Base-by-base conservation (phyloP, 225 moss, liverwort and hornwort genomes). In the Sphagnum contortum region DNA sequence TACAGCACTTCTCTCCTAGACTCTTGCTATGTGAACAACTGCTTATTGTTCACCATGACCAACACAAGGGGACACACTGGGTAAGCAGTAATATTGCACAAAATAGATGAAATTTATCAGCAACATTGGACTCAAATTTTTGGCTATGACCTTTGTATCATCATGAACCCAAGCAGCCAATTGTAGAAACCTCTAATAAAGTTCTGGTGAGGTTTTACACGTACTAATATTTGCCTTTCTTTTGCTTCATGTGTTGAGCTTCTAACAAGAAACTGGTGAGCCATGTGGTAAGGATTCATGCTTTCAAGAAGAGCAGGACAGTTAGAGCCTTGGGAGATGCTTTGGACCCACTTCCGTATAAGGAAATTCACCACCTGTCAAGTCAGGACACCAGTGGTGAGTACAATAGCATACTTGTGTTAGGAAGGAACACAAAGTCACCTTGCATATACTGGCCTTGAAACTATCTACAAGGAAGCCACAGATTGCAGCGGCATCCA, bases 341-440 rank as follows among this genome's bases (percentile, higher is more conserved):
- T 76, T 73, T 83, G 73, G 61, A 79, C 67, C 83, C 83, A 83
- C 67, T 62, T 76, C 57, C 76, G 69, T 45, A 83, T 52, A 44
- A 83, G 72, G 14, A 58, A 8, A 61, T 76, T 79, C 13, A 79
- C 73, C 13, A 79, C 76, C 83, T 29, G 29, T 1, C 29, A 29
- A 29, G 29, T 29, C 29, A 29, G 29, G 29, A 29, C 29, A 29
- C 29, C 29, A 29, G 29, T 29, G 29, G 29, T 29, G 29, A 29
- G 29, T 29, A 29, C 29, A 29, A 29, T 29, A 29, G 29, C 29
- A 29, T 29, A 29, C 1, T 29, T 29, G 29, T 83, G 79, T 46
- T 57, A 12, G 56, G 4, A 13, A 3, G 56, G 7, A 57, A 57
- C 2, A 57, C 56, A 57, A n/a, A 57, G 8, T 11, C 56, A 57